These are phyloP conservation scores for Ganoderma lucidum DNA, from an alignment of 1,284 basidiomycete genomes.

Conservation along the genomic window DNA sequence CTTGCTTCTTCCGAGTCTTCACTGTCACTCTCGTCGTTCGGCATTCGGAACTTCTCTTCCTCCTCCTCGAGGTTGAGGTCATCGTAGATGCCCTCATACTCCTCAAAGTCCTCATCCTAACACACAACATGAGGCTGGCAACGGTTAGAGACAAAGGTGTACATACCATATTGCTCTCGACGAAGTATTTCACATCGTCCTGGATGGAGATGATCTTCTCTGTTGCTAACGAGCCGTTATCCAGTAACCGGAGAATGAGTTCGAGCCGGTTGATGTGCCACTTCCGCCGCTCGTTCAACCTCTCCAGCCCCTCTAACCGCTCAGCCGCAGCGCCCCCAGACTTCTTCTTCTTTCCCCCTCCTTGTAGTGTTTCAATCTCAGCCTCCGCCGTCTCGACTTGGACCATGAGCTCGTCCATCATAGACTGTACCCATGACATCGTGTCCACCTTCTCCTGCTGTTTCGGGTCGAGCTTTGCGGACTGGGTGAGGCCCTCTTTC, in stretches of 20 bases:
- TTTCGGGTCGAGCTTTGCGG: constrained; percentile 94
- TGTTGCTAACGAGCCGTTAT: constrained; percentile 90
- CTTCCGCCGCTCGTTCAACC: constrained; percentile 91
- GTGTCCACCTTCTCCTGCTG: constrained; percentile 96
- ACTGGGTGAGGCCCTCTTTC: constrained; percentile 97
- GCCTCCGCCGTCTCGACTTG: constrained; percentile 97
- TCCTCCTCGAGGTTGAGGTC: constrained; percentile 98
- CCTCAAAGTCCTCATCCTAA: constrained; percentile 97
- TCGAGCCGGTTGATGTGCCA: constrained; percentile 97
- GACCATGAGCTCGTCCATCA: constrained; percentile 92
- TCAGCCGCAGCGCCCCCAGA: constrained; percentile 68
- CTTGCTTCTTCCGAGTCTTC: constrained; percentile 77
- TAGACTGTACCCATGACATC: constrained; percentile 85
- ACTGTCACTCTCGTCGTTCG: constrained; percentile 73
- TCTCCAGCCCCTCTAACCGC: constrained; percentile 86
- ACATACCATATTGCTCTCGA: constrained; percentile 94
- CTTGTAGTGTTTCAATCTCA: constrained; percentile 91
- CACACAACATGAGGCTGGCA: constrained; percentile 18
- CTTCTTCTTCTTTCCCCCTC: constrained; percentile 85
- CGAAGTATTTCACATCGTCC: constrained; percentile 97
- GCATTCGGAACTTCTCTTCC: constrained; percentile 90
- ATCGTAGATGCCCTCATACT: constrained; percentile 98
- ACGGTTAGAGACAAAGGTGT: constrained; percentile 18
- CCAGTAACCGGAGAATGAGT: constrained; percentile 91
- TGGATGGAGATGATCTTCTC: constrained; percentile 88